These are phyloP conservation scores for Fusarium brachygibbosum DNA, from an alignment of 2,329 filamentous ascomycete genomes.

Conservation along the genomic window DNA sequence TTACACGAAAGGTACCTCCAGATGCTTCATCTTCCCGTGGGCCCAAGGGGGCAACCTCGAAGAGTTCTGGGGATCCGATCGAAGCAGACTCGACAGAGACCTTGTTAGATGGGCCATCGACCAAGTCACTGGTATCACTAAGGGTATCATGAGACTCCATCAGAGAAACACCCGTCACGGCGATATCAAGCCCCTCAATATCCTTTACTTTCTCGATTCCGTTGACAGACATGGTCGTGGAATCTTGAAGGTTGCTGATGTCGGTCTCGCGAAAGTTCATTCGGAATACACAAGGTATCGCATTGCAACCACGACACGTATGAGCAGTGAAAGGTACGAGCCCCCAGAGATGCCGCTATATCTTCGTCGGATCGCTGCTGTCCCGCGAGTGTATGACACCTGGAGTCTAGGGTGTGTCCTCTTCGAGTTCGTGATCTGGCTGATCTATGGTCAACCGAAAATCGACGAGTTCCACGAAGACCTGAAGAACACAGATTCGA, in stretches of 20 bases:
- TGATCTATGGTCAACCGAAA: background rate
- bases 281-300: background rate
- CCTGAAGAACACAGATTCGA: background rate
- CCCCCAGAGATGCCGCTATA: background rate
- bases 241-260: background rate
- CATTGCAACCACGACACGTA: background rate
- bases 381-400: background rate
- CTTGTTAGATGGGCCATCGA: background rate
- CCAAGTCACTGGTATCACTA: background rate
- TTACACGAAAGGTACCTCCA: background rate
- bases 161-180: background rate
- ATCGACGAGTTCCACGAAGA: background rate
- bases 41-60: conserved; percentile 6
- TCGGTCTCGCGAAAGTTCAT: conserved; percentile 6
- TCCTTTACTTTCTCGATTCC: background rate
- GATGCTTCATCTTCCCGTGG: conserved; percentile 18
- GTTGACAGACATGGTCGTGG: background rate
- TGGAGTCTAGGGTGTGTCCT: conserved; percentile 11
- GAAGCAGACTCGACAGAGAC: rapidly evolving
- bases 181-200: conserved; percentile 13
- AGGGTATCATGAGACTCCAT: background rate
- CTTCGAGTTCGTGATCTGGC: conserved; percentile 11
- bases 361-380: background rate
- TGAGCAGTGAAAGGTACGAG: background rate
- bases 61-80: background rate